A percentile compares a stretch with the other conserved stretches of the same genome.
Conservation (phyloP, 352 stramenopile genomes). For the Pilasporangium apinafurcum region DNA sequence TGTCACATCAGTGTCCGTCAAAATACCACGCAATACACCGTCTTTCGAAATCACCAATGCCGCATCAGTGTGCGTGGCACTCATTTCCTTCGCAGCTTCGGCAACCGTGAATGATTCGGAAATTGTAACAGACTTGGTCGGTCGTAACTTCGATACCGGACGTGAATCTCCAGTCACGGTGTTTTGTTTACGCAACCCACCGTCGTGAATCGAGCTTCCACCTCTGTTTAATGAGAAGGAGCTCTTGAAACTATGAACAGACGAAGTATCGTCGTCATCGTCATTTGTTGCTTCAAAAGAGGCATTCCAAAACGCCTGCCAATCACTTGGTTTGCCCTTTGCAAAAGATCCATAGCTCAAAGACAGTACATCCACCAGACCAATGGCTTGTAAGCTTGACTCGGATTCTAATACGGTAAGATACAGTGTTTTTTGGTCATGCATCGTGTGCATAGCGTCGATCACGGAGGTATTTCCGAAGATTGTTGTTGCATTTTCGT, state of each 20-base stretch:
- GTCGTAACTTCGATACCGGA: conserved; percentile 83
- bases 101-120: conserved; percentile 80
- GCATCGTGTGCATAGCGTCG: conserved; percentile 86
- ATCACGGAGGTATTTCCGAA: conserved; percentile 66
- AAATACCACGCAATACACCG: conserved; percentile 91
- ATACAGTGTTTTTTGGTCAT: conserved; percentile 85
- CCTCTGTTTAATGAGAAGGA: conserved; percentile 52
- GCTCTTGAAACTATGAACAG: conserved; percentile 78
- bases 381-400: conserved; percentile 53
- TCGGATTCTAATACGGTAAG: conserved; percentile 77
- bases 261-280: conserved; percentile 73
- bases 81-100: conserved; percentile 88
- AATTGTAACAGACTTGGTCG: conserved; percentile 89
- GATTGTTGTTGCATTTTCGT: conserved; percentile 69
- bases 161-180: conserved; percentile 85
- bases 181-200: conserved; percentile 24
- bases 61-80: conserved; percentile 85
- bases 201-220: conserved; percentile 27
- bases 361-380: conserved; percentile 83
- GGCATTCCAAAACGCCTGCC: conserved; percentile 88
- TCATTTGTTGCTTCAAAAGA: conserved; percentile 74
- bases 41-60: conserved; percentile 89
- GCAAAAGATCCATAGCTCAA: conserved; percentile 86
- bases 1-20: conserved; percentile 92
- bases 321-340: conserved; percentile 82